Base-by-base conservation (phyloP, 106 monocot genomes). In the Acanthochlamys bracteata region DNA sequence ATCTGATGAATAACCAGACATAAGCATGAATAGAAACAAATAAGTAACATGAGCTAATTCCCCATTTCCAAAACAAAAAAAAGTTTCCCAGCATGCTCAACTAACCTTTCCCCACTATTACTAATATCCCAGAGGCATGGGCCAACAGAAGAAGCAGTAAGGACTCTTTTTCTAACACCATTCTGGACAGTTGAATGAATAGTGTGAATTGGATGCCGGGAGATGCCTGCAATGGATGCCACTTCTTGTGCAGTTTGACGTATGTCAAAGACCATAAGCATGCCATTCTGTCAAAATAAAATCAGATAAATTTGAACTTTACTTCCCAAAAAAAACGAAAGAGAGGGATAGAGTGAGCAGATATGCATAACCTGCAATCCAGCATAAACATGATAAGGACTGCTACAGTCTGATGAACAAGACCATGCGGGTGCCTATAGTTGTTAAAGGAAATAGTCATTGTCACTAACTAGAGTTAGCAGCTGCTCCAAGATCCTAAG, bases 101-200 rank as follows among this genome's bases (percentile, higher is more conserved):
- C 75, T 23, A 58, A 94, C 94, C 81, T 84, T 59, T 78, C 75
- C 65, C 62, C 69, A n/a, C 23, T 71, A 24, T 60, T 63, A 66
- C 59, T 59, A 51, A 71, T 20, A 65, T 89, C 74, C 94, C 94
- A 94, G 21, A 84, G 11, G 61, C 90, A 94, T 42, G 83, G 86
- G n/a, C 94, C 94, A 40, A 71, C 9, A 33, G 94, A 82, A 69
- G 94, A 94, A 79, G 94, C 84, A 24, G 84, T 90, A 45, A 94
- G 19, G 27, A 90, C 73, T 33, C 62, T 71, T 4, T 78, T 80
- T 23, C 69, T 55, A 46, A 54, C 64, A 55, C 59, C 27, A 51
- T 60, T 27, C 26, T 45, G 55, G 54, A 41, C 33, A 63, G 79
- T 24, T 53, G 86, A 84, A 68, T 80, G 82, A n/a, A 90, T 71